Evolutionary conservation across 2,329 filamentous ascomycete genomes (phyloP).

Genomic region (Phoma herbarum): DNA sequence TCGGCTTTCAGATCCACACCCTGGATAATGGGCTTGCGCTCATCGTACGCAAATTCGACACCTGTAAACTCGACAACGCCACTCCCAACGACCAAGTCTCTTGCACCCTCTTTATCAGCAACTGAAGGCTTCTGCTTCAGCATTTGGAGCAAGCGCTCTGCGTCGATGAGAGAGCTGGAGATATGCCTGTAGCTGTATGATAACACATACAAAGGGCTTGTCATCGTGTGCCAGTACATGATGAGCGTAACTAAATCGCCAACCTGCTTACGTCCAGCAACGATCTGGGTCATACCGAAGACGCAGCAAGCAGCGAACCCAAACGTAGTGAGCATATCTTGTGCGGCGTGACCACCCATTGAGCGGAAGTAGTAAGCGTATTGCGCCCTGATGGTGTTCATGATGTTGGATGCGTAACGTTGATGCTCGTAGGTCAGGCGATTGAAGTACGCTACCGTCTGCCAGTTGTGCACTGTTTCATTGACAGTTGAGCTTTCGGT

Average conservation of each 20-base stretch:
- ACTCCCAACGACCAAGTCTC: slow-evolving; percentile 54
- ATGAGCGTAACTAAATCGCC: slow-evolving; percentile 72
- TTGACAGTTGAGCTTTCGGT: slow-evolving; percentile 64
- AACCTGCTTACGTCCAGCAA: slow-evolving; percentile 59
- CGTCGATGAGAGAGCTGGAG: slow-evolving; percentile 67
- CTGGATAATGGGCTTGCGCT: slow-evolving; percentile 60
- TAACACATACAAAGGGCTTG: slow-evolving; percentile 60
- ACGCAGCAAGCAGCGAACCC: slow-evolving; percentile 61
- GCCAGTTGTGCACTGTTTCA: slow-evolving; percentile 68
- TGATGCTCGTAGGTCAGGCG: slow-evolving; percentile 62
- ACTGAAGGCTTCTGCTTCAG: slow-evolving; percentile 67
- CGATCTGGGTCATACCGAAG: slow-evolving; percentile 64
- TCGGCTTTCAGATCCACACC: slow-evolving; percentile 60
- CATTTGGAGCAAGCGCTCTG: slow-evolving; percentile 67
- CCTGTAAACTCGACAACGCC: slow-evolving; percentile 64
- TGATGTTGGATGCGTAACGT: slow-evolving; percentile 57
- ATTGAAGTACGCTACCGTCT: slow-evolving; percentile 68
- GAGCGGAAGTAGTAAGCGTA: slow-evolving; percentile 46
- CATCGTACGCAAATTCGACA: slow-evolving; percentile 65
- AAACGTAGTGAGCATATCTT: slow-evolving; percentile 59
- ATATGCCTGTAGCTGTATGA: slow-evolving; percentile 60
- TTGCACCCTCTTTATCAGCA: slow-evolving; percentile 51
- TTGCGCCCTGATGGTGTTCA: slow-evolving; percentile 48
- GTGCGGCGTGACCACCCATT: slow-evolving; percentile 49
- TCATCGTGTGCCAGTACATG: slow-evolving; percentile 67